Base-by-base conservation (phyloP, 2,329 filamentous ascomycete species). In the Aspergillus arachidicola region DNA sequence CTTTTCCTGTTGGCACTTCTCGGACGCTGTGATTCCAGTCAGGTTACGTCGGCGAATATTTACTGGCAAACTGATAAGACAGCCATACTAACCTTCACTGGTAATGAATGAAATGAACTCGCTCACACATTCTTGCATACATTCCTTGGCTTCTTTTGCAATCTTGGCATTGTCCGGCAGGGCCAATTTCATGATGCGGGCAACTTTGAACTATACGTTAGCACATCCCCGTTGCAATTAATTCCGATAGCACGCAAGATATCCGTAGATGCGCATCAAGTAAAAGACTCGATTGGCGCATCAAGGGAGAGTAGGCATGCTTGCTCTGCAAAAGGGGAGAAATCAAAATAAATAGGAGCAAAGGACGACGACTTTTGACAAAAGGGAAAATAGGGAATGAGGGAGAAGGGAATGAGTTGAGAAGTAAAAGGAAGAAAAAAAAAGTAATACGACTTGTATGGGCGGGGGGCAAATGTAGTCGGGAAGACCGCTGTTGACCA, bases 41-140 rank as follows among this genome's bases (percentile, higher is more conserved):
- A 34, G 6, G 16, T 38, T 23, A 57, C 14, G 36, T 67, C 26
- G 66, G 51, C 43, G 50, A 19, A 55, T 23, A 12, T 12, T 6
- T 9, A 28, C 6, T 16, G 6, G 46, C 11, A 41, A n/a, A 34
- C 23, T 2, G 21, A 46, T 19, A 14, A 34, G 7, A 19, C n/a
- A 26, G 58, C 19, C 46, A 21, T 30, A 83, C 91, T 76, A 79
- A 97, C 95, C 95, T 86, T 99, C 95, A 79, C 94, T 98, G 41
- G 95, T 99, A 77, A 99, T 98, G 85, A 99, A 99, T 7, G 93
- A 97, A 83, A 99, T 99, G 80, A 99, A 99, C 82, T 99, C 95
- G 88, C 94, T 97, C 63, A 99, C 95, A 76, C 95, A 99, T 80
- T 99, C 95, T 80, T 99, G 95, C 95, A 99, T 98, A 82, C 95